Conservation (phyloP, 2,329 filamentous ascomycete genomes). For the Diplocarpon mali region DNA sequence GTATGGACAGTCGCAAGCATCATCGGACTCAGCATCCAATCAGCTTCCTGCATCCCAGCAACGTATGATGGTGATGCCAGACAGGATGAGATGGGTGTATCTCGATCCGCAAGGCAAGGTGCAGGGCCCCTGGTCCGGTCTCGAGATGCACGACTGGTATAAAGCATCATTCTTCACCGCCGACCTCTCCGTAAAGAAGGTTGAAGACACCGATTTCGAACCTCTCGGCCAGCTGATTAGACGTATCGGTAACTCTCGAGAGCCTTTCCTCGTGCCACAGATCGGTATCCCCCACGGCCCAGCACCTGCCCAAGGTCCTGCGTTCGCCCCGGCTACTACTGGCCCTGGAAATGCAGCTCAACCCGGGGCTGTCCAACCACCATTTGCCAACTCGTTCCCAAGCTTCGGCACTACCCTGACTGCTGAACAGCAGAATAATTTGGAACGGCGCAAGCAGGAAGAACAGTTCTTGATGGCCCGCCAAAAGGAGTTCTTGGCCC, state of each 20-base stretch:
- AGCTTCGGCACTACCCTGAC: slow-evolving; percentile 95
- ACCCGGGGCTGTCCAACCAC: slow-evolving; percentile 62
- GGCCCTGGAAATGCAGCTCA: slow-evolving; percentile 34
- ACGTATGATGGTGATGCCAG: slow-evolving; percentile 96
- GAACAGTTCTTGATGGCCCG: slow-evolving; percentile 95
- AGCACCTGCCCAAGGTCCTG: slow-evolving; percentile 36
- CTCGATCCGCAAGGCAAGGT: slow-evolving; percentile 85
- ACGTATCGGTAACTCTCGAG: slow-evolving; percentile 91
- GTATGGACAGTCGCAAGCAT: slow-evolving; percentile 25
- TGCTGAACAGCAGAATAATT: slow-evolving; percentile 93
- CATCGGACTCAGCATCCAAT: slow-evolving; percentile 43
- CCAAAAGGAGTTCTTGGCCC: slow-evolving; percentile 84
- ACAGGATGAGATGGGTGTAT: slow-evolving; percentile 98
- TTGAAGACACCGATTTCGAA: slow-evolving; percentile 90
- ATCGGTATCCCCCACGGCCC: slow-evolving; percentile 89
- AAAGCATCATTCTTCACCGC: slow-evolving; percentile 96
- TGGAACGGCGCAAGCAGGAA: slow-evolving; percentile 93
- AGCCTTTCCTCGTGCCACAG: slow-evolving; percentile 94
- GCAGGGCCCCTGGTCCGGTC: slow-evolving; percentile 87
- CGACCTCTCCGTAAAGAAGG: slow-evolving; percentile 86
- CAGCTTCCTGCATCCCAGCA: slow-evolving; percentile 60
- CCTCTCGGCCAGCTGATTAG: slow-evolving; percentile 89
- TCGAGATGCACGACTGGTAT: slow-evolving; percentile 99
- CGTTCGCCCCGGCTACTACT: slow-evolving; percentile 28
- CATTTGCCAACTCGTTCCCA: slow-evolving; percentile 86